Evolutionary conservation across 2,329 filamentous ascomycete genomes (phyloP), one percentile per base, ranked within the genome.

Genomic region (Blastomyces emzantsi): DNA sequence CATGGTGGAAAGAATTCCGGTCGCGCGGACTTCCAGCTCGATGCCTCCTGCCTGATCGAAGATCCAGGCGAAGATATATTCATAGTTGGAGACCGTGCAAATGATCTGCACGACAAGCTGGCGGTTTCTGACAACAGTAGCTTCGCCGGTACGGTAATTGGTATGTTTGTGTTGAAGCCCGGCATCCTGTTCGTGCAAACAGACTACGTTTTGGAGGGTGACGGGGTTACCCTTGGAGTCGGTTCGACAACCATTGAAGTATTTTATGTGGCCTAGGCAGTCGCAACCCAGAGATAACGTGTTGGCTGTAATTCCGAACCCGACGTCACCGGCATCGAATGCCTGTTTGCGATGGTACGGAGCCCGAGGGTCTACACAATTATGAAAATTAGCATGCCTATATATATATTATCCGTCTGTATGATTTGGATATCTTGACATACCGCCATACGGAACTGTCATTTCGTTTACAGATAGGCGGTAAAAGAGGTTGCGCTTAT

Each of bases 161-260:
- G 85, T 89, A 74, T 90, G 87, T 71, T 89, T 90, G 81, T 86
- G 87, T 51, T 84, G 84, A 63, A 88, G 85, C 3, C 87, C 87
- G 30, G 80, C 83, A 67, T 90, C 87, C 73, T 89, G 86, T 71
- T 90, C 87, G 70, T 90, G 87, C 60, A 89, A 80, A 70, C 87
- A 89, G 47, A 90, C 78, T 15, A 85, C 83, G 64, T 89, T 89
- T n/a, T 85, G 82, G 78, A 88, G 82, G 1, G 80, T 75, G 1
- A 83, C 70, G 0, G 83, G 80, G 19, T 82, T 79, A 22, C 86
- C 87, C 64, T 85, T 83, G 68, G 83, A 82, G n/a, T 56, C 52
- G 17, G 81, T 80, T 1, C 87, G 74, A 19, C 85, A 80, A 2
- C 81, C 82, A 62, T 81, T 81, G 49, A 89, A 80, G 68, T 90